Evolutionary conservation across 2,329 filamentous ascomycete species (phyloP).

Genomic region (Aspergillus sp.): DNA sequence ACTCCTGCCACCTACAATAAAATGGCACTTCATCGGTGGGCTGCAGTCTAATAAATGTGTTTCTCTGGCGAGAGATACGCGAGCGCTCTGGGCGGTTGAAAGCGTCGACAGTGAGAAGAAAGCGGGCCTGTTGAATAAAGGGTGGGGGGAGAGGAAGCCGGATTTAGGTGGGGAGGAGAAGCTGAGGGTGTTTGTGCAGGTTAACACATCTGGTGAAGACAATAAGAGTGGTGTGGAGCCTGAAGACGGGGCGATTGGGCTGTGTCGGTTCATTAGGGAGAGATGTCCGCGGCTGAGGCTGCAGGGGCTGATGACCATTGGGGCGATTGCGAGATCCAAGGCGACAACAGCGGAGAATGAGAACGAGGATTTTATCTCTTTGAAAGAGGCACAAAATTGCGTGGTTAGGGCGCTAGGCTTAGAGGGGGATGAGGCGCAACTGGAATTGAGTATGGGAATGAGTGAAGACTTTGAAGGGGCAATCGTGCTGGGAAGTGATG

Average conservation of each 20-base stretch:
- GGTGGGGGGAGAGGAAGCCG: slow-evolving; percentile 59
- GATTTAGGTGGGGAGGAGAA: slow-evolving; percentile 36
- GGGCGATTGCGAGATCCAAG: slow-evolving; percentile 82
- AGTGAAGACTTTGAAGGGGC: slow-evolving; percentile 93
- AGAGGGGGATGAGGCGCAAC: slow-evolving; percentile 45
- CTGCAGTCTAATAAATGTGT: slow-evolving; percentile 94
- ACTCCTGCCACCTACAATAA: slow-evolving; percentile 70
- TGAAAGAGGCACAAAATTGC: slow-evolving; percentile 69
- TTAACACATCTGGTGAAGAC: slow-evolving; percentile 90
- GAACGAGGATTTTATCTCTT: slow-evolving; percentile 81
- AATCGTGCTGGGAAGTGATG: slow-evolving; percentile 76
- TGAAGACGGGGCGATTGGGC: slow-evolving; percentile 51
- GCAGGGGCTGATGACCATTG: slow-evolving; percentile 93
- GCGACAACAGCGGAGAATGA: slow-evolving; percentile 72
- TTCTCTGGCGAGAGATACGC: slow-evolving; percentile 74
- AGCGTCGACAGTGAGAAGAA: slow-evolving; percentile 89
- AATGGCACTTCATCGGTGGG: slow-evolving; percentile 96
- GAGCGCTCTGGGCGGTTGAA: slow-evolving; percentile 88
- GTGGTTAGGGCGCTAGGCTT: slow-evolving; percentile 64
- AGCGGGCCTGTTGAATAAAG: slow-evolving; percentile 74
- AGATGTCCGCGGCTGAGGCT: slow-evolving; percentile 73
- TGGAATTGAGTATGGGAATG: slow-evolving; percentile 99
- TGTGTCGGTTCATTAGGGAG: slow-evolving; percentile 70
- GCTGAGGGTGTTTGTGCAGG: slow-evolving; percentile 81
- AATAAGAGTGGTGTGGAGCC: slow-evolving; percentile 81